Conservation (phyloP, 169 alveolate species). For the Amoebophrya sp. region DNA sequence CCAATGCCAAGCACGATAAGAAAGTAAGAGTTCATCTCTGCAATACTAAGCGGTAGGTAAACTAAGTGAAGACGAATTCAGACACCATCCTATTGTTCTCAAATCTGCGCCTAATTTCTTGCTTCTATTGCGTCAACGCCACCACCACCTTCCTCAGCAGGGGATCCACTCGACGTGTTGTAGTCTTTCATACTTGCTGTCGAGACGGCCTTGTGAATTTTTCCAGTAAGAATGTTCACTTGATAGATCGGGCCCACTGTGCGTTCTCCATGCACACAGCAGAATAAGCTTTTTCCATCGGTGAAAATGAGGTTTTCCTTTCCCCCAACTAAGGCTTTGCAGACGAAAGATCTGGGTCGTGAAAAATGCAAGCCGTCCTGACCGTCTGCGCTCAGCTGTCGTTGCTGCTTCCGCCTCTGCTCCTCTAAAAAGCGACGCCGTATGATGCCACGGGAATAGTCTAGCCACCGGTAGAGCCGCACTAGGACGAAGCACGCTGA, state of each 20-base stretch:
- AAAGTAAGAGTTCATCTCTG: too few species aligned
- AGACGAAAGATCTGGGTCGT: neutral
- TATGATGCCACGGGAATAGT: neutral
- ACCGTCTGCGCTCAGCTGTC: neutral
- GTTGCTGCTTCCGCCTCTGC: neutral
- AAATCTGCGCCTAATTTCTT: too few species aligned
- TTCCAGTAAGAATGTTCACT: neutral
- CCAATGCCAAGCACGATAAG: too few species aligned
- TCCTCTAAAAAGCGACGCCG: neutral
- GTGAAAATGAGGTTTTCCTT: neutral
- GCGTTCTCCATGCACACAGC: neutral
- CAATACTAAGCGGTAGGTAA: too few species aligned
- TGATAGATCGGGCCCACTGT: slow-evolving; percentile 17
- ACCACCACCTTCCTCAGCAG: too few species aligned
- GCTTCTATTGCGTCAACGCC: too few species aligned
- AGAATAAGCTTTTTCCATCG: neutral
- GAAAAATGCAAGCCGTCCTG: neutral
- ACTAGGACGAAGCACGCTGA: neutral
- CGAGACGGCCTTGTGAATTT: neutral
- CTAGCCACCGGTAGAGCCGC: slow-evolving; percentile 9
- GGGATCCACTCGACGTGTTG: too few species aligned
- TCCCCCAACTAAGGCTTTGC: neutral
- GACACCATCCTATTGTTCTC: too few species aligned
- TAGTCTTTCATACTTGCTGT: too few species aligned
- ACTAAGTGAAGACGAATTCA: too few species aligned